A percentile compares a stretch with the other conserved stretches of the same genome.
These are phyloP conservation scores for Pseudoperonospora humuli DNA, from an alignment of 352 stramenopile species.

Conservation along the genomic window DNA sequence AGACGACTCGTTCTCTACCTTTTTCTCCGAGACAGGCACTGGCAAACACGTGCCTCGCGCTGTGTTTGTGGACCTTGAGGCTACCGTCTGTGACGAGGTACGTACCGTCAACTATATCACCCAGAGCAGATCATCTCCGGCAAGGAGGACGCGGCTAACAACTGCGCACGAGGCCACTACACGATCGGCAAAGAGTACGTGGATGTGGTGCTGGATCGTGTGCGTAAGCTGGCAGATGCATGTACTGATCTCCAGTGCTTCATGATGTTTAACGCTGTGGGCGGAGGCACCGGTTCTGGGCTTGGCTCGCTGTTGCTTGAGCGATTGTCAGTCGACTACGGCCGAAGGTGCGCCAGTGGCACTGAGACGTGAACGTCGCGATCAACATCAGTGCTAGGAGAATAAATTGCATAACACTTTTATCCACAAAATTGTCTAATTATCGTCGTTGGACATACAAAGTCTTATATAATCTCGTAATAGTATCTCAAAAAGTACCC, in stretches of 20 bases:
- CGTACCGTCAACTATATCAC: conserved; percentile 96
- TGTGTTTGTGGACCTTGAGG: conserved; percentile 86
- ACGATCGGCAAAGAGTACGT: conserved; percentile 92
- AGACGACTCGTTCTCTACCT: conserved; percentile 68
- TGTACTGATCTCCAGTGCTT: conserved; percentile 97
- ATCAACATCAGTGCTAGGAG: too few species aligned
- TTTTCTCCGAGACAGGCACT: conserved; percentile 82
- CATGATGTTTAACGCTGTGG: conserved; percentile 96
- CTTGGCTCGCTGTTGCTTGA: conserved; percentile 95
- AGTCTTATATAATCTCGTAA: too few species aligned
- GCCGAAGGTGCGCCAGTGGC: too few species aligned
- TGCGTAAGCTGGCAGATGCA: conserved; percentile 95
- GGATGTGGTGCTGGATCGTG: conserved; percentile 93
- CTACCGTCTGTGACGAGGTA: conserved; percentile 93
- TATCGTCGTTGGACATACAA: too few species aligned
- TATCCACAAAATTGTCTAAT: too few species aligned
- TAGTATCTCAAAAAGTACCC: too few species aligned
- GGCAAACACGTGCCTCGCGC: conserved; percentile 56
- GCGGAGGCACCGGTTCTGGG: conserved; percentile 95
- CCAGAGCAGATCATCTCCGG: conserved; percentile 98
- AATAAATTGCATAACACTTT: too few species aligned
- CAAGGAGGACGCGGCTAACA: conserved; percentile 94
- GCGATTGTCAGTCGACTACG: conserved; percentile 96
- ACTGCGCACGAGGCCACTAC: conserved; percentile 90
- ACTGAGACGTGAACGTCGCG: too few species aligned